phyloP scores from a whole-genome alignment of 2,329 filamentous ascomycete genomes.

The Saccharata proteae region DNA sequence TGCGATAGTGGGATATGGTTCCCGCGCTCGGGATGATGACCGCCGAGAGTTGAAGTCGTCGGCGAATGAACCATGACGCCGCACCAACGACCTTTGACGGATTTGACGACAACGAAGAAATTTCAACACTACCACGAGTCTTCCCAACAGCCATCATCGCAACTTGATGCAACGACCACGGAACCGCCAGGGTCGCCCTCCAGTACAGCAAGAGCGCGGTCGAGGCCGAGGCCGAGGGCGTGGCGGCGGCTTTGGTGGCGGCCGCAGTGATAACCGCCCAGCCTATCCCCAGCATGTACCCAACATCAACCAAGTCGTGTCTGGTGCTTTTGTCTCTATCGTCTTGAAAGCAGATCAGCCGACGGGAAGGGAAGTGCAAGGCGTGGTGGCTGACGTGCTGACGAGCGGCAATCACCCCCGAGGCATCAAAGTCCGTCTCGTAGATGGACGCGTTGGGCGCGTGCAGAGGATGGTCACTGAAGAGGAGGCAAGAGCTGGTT shows the following conservation, averaged over 20 bases:
- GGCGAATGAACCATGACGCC: no score
- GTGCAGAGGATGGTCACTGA: slow-evolving; percentile 50
- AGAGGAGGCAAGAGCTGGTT: slow-evolving; percentile 15
- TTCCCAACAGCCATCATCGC: neutral
- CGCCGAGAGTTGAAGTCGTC: no score
- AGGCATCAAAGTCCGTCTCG: slow-evolving; percentile 66
- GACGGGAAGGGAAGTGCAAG: slow-evolving; percentile 58
- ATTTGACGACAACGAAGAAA: no score
- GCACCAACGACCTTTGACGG: no score
- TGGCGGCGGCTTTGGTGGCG: neutral
- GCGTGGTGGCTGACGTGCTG: slow-evolving; percentile 54
- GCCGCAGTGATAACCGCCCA: slow-evolving; percentile 1
- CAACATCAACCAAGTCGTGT: slow-evolving; percentile 35
- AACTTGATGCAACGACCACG: slow-evolving; percentile 5
- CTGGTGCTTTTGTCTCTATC: slow-evolving; percentile 56
- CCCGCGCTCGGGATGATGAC: no score
- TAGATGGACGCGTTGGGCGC: slow-evolving; percentile 59
- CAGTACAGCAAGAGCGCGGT: slow-evolving; percentile 1
- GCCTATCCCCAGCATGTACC: no score
- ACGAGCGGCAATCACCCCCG: slow-evolving; percentile 64
- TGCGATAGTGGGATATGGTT: slow-evolving; percentile 9
- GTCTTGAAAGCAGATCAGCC: slow-evolving; percentile 65
- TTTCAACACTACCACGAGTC: neutral
- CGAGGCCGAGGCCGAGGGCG: slow-evolving; percentile 5
- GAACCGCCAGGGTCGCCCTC: slow-evolving; percentile 5